Evolutionary conservation across 306 rosid species (phyloP), one percentile per base, ranked within the genome.

Genomic region (Vigna nakashimae): DNA sequence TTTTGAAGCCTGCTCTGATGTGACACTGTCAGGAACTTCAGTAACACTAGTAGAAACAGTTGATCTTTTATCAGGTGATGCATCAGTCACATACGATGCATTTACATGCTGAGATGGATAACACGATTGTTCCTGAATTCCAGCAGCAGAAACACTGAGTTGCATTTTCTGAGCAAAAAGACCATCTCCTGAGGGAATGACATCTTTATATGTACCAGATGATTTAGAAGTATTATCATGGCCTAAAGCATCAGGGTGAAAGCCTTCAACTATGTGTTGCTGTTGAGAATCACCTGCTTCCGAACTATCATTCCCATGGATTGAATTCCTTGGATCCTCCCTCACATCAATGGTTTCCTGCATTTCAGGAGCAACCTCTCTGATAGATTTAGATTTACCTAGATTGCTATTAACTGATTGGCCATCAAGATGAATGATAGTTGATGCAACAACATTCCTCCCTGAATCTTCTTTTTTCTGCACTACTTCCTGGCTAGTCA

Each of bases 1-100:
- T 77, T 84, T 84, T 26, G 82, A 71, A 56, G 83, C 71, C 26
- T 79, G 90, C 79, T 85, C 85, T 34, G 90, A 81, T 45, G 71
- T 46, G 59, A 56, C 67, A 56, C 77, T 43, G 45, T 59, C 79
- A 75, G 94, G 84, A 69, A 82, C 67, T 83, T 82, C 80, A 77
- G 55, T 66, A 71, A 76, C 72, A 66, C 51, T 73, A 76, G 85
- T 65, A 75, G 83, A 82, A 76, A 80, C 67, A 9, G 13, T 60
- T 75, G 86, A 76, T 81, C 79, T 69, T 76, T 69, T 83, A 81
- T 77, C 86, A 42, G 84, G 88, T 63, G 75, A 74, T 63, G 79
- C 77, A 78, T 75, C 80, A 51, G 85, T 72, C 34, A 65, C 30
- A 43, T 20, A 9, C 18, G 90, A 81, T 32, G 46, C 82, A 84